These are phyloP conservation scores for Boletus reticulatus DNA, from an alignment of 768 basidiomycete genomes.

Conservation along the genomic window DNA sequence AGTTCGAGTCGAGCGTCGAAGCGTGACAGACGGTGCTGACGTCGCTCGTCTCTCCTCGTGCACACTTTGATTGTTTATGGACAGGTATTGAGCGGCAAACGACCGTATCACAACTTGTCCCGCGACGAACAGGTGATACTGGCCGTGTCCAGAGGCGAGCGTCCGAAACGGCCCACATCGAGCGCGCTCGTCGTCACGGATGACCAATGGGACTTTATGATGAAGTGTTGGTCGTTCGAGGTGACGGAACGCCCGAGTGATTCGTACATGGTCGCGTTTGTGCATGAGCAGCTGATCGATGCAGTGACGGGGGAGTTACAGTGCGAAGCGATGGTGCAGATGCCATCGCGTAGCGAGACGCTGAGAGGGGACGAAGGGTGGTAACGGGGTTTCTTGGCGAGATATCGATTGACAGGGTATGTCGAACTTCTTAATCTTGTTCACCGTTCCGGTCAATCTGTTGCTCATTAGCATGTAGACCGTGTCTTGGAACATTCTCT, in stretches of 20 bases:
- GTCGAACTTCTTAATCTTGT: no score
- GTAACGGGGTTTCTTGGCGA: background rate
- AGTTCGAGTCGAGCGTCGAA: background rate
- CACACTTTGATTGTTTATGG: background rate
- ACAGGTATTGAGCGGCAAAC: constrained; percentile 22
- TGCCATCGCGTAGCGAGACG: background rate
- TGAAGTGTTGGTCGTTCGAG: constrained; percentile 28
- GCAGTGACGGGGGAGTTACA: background rate
- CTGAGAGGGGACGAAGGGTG: background rate
- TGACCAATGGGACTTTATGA: constrained; percentile 24
- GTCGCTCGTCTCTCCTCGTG: no score
- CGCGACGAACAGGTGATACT: constrained; percentile 21
- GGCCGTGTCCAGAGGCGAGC: constrained; percentile 10
- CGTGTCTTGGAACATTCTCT: no score
- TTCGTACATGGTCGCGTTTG: constrained; percentile 26
- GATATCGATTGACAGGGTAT: background rate
- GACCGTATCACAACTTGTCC: constrained; percentile 20
- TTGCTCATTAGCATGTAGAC: no score
- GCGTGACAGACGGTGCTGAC: background rate
- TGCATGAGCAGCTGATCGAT: constrained; percentile 13
- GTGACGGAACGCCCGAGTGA: constrained; percentile 31
- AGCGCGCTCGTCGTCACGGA: constrained; percentile 8
- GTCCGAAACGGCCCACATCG: constrained; percentile 11
- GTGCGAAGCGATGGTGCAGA: background rate
- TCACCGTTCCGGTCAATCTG: no score